Conservation (phyloP, 2,329 filamentous ascomycete genomes). For the Rhexocercosporidium sp. region DNA sequence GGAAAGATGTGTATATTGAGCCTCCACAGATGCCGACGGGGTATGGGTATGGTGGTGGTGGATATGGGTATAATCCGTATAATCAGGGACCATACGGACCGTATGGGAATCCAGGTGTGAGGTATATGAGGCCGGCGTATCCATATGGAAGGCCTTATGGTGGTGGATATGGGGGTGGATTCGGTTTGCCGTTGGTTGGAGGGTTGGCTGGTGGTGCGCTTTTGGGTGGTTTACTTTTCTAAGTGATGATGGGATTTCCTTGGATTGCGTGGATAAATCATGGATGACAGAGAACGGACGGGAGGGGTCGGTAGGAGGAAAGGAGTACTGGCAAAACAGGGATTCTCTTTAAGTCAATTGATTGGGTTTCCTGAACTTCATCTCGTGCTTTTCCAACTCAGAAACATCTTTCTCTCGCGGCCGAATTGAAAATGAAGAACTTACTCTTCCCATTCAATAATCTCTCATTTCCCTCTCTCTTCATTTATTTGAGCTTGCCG, state of each 20-base stretch:
- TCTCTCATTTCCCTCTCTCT: too few species aligned
- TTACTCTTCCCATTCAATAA: too few species aligned
- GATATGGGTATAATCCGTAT: constrained; percentile 53
- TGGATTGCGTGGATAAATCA: not conserved
- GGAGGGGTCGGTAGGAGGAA: not conserved
- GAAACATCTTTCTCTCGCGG: not conserved
- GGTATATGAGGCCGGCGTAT: constrained; percentile 53
- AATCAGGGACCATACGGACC: constrained; percentile 49
- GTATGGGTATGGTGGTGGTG: constrained; percentile 39
- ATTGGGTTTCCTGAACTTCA: not conserved
- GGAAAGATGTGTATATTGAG: constrained; percentile 62
- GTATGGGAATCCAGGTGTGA: constrained; percentile 53
- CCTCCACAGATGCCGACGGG: constrained; percentile 50
- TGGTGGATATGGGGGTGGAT: constrained; percentile 50
- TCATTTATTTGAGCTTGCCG: too few species aligned
- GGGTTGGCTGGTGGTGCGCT: constrained; percentile 53
- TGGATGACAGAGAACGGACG: not conserved
- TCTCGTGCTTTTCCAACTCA: not conserved
- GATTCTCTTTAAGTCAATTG: not conserved
- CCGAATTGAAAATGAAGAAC: too few species aligned
- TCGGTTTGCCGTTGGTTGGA: constrained; percentile 51
- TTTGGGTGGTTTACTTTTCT: constrained; percentile 49
- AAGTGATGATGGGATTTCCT: not conserved
- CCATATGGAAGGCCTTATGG: constrained; percentile 53
- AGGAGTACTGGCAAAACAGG: not conserved